Base-by-base conservation (phyloP, 1,284 basidiomycete genomes). In the Pisolithus thermaeus region DNA sequence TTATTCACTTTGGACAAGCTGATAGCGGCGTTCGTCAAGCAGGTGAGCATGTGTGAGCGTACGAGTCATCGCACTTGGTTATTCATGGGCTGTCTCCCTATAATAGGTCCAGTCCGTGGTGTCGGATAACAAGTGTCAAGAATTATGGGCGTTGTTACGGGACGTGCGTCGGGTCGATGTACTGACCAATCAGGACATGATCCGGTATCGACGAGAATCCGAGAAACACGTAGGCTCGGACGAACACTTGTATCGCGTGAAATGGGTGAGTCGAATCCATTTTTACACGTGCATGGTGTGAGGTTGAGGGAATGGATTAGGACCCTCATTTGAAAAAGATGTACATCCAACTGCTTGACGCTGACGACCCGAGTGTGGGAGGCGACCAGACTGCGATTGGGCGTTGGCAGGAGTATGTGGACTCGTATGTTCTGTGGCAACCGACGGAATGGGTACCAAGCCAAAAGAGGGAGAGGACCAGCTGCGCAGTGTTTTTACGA, bases 1-100 rank as follows among this genome's bases (percentile, higher is more conserved):
- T 74, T 94, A 62, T 97, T 95, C 66, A 97, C 94, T 1, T 66
- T 98, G 57, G 95, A 98, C 75, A 92, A 94, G 70, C 74, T 96
- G 46, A 86, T 97, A 56, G 84, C 81, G 20, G 88, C 84, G 50
- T 83, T 93, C 59, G 83, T 92, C 70, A 97, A 92, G 73, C 94
- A 90, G 80, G 92, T 85, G 58, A 70, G 41, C 14, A 22, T 22
- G 41, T 25, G 40, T n/a, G 14, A 23, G 11, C 22, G n/a, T 11
- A 8, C 38, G 38, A 39, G n/a, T 39, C 14, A 18, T 39, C 14
- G 8, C n/a, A 37, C 36, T 14, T 39, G 8, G 18, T 18, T 22
- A 39, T 12, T 39, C 38, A 39, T 8, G 11, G 27, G 42, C 14
- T 22, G 12, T 22, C 6, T 51, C 55, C 46, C 50, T 59, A 56